phyloP scores from a whole-genome alignment of 768 basidiomycete genomes.

The Cystobasidium onofrii region DNA sequence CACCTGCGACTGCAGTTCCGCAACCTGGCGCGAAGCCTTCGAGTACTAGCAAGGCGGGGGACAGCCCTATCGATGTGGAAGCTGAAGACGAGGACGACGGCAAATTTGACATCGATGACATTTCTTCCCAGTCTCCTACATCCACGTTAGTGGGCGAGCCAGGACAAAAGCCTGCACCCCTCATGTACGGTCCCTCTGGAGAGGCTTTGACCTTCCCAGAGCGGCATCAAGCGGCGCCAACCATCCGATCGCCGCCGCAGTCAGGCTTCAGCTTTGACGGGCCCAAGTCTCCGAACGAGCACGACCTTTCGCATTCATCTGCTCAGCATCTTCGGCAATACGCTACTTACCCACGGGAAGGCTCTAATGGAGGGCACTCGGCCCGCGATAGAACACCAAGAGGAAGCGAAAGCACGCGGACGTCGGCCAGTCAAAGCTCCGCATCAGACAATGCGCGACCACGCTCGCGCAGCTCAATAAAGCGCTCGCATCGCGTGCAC shows the following conservation, averaged over 20 bases:
- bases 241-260: background rate
- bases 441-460: background rate
- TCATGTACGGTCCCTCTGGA: background rate
- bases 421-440: background rate
- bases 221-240: background rate
- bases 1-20: background rate
- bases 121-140: constrained; percentile 53
- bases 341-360: background rate
- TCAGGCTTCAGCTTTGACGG: background rate
- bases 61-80: constrained; percentile 30
- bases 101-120: constrained; percentile 78
- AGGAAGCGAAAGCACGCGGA: too few species aligned
- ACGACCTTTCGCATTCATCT: background rate
- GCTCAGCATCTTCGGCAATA: constrained; percentile 16
- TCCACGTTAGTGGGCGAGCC: constrained; percentile 8
- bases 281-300: background rate
- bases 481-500: background rate
- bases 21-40: background rate
- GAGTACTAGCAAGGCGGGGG: background rate
- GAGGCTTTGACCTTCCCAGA: background rate
- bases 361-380: background rate
- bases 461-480: background rate
- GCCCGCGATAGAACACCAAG: background rate
- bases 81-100: constrained; percentile 43
- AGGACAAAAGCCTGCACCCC: background rate